Percentiles rank a stretch among this genome's conserved stretches.
Evolutionary conservation across 352 stramenopile genomes (phyloP).

Genomic region (Phytophthora melonis): DNA sequence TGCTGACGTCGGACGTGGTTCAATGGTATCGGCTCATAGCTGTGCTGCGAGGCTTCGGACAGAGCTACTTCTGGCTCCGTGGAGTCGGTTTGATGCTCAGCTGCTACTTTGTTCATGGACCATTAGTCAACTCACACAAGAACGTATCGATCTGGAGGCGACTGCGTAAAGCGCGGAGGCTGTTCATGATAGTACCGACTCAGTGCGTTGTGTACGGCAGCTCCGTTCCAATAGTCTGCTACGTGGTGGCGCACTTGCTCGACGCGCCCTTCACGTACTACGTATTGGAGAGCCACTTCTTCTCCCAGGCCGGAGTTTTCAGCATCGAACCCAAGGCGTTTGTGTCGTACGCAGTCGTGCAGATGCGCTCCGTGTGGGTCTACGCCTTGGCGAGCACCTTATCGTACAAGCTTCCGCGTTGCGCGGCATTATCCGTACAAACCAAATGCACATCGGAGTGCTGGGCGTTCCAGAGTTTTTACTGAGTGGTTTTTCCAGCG

Average conservation of each 20-base stretch:
- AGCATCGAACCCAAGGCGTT: slow-evolving; percentile 32
- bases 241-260: slow-evolving; percentile 52
- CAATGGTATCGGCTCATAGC: slow-evolving; percentile 43
- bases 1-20: slow-evolving; percentile 31
- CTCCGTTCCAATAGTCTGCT: slow-evolving; percentile 49
- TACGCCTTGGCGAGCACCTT: no score
- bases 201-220: slow-evolving; percentile 65
- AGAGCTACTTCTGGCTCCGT: slow-evolving; percentile 52
- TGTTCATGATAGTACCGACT: slow-evolving; percentile 55
- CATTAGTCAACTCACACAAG: background rate
- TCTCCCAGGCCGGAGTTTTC: slow-evolving; percentile 34
- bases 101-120: no score
- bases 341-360: slow-evolving; percentile 41
- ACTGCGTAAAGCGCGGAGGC: slow-evolving; percentile 12
- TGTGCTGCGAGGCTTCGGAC: slow-evolving; percentile 35
- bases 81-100: slow-evolving; percentile 36
- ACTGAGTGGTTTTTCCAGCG: slow-evolving; percentile 40
- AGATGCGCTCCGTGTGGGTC: slow-evolving; percentile 60
- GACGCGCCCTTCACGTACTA: slow-evolving; percentile 54
- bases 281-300: slow-evolving; percentile 42
- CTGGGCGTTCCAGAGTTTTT: slow-evolving; percentile 48
- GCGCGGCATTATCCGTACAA: slow-evolving; percentile 1
- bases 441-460: slow-evolving; percentile 15
- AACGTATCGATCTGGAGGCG: background rate
- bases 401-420: no score